A percentile compares a stretch with the other conserved stretches of the same genome.
Evolutionary conservation across 164 flowering plant genomes (phyloP).

Genomic region (Sextonia rubra): DNA sequence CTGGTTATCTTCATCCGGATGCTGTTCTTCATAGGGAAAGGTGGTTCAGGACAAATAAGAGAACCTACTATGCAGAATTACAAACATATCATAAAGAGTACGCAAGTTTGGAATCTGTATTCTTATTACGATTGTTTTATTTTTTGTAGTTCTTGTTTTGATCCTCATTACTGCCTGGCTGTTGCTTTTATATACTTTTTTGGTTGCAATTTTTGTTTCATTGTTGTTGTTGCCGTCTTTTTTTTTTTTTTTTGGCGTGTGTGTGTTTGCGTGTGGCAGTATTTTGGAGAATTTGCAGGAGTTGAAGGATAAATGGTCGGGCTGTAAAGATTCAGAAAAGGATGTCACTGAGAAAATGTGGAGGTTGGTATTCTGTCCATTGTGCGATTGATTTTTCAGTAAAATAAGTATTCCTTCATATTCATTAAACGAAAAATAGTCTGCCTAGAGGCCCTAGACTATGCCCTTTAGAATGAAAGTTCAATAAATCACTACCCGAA

Average conservation of each 20-base stretch:
- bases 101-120: conserved; percentile 15
- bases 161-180: neutral
- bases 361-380: conserved; percentile 35
- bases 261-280: conserved; percentile 37
- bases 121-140: neutral
- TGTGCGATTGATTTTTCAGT: neutral
- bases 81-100: conserved; percentile 76
- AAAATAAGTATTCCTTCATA: neutral
- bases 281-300: conserved; percentile 50
- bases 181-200: neutral
- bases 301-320: conserved; percentile 60
- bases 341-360: conserved; percentile 40
- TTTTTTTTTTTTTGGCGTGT: neutral
- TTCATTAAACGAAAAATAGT: neutral
- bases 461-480: neutral
- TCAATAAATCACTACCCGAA: no score
- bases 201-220: neutral
- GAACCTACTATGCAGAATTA: conserved; percentile 49
- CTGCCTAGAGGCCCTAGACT: neutral
- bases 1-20: conserved; percentile 84
- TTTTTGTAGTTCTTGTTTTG: conserved; percentile 1
- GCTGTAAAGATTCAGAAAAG: conserved; percentile 56
- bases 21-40: conserved; percentile 39
- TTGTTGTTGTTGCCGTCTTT: neutral
- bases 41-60: conserved; percentile 42